Percentiles rank a stretch among this genome's conserved stretches.
phyloP scores from a whole-genome alignment of 2,329 filamentous ascomycete species.

The Aspergillus transmontanensis region DNA sequence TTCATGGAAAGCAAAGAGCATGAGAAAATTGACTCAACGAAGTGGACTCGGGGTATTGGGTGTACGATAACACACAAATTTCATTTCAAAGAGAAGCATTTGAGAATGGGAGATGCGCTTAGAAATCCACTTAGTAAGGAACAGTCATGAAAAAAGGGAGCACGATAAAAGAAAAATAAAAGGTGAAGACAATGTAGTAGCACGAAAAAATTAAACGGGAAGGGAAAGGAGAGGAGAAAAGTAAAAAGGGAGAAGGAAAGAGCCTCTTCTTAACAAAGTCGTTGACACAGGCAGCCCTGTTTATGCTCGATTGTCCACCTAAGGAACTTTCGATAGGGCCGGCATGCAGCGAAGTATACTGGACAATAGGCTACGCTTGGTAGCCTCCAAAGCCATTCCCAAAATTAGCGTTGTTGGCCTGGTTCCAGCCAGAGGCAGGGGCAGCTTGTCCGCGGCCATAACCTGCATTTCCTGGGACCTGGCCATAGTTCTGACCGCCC shows the following conservation, averaged over 20 bases:
- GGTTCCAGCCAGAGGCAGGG: constrained; percentile 56
- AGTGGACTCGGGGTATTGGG: constrained; percentile 47
- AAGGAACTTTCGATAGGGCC: constrained; percentile 17
- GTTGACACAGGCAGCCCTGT: constrained; percentile 17
- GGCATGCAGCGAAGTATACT: constrained; percentile 9
- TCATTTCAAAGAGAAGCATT: constrained; percentile 45
- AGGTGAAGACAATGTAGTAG: constrained; percentile 22
- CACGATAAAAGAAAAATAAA: constrained; percentile 19
- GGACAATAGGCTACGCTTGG: constrained; percentile 52
- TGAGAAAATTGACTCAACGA: constrained; percentile 36
- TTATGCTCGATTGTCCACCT: constrained; percentile 10
- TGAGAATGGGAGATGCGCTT: constrained; percentile 38
- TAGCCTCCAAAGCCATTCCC: constrained; percentile 63
- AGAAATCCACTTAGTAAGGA: constrained; percentile 39
- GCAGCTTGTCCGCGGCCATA: constrained; percentile 74
- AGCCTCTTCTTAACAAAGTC: constrained; percentile 19
- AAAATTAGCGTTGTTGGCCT: constrained; percentile 52
- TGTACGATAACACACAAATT: constrained; percentile 45
- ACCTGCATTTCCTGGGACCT: constrained; percentile 73
- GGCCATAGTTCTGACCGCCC: constrained; percentile 57
- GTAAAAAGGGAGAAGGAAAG: constrained; percentile 18
- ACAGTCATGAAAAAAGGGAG: constrained; percentile 29
- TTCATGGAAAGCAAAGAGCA: constrained; percentile 32
- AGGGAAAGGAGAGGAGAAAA: constrained; percentile 23
- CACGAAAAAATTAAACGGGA: constrained; percentile 20